A percentile compares a stretch with the other conserved stretches of the same genome.
These are phyloP conservation scores for Artemisia tridentata DNA, from an alignment of 129 eudicot species.

Conservation along the genomic window DNA sequence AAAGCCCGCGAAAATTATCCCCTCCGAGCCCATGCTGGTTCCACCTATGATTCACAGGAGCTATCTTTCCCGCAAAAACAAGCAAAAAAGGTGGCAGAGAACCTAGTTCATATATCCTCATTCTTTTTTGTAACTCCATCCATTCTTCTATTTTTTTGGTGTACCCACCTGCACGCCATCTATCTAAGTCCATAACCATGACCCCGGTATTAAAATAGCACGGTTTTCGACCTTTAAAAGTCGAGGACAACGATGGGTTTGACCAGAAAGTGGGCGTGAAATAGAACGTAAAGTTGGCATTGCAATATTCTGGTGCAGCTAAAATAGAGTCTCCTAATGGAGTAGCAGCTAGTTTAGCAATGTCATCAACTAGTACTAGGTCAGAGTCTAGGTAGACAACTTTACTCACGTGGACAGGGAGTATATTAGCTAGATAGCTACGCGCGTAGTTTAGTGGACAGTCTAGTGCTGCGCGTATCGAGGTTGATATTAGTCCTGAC, in stretches of 20 bases:
- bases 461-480: conserved; percentile 42
- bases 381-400: conserved; percentile 47
- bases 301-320: conserved; percentile 47
- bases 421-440: conserved; percentile 41
- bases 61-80: conserved; percentile 55
- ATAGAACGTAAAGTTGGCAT: conserved; percentile 39
- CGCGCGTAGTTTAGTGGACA: conserved; percentile 43
- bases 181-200: conserved; percentile 52
- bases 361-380: conserved; percentile 49
- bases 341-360: conserved; percentile 38
- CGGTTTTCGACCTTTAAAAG: conserved; percentile 34
- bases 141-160: conserved; percentile 52
- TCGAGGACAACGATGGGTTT: conserved; percentile 25
- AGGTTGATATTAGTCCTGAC: conserved; percentile 39
- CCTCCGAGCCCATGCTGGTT: conserved; percentile 71
- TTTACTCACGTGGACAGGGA: conserved; percentile 28
- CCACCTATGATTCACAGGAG: conserved; percentile 58
- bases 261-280: conserved; percentile 49
- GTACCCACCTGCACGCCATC: conserved; percentile 45
- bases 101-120: conserved; percentile 54
- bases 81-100: conserved; percentile 57
- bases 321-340: conserved; percentile 29
- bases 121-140: conserved; percentile 59
- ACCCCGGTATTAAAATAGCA: conserved; percentile 71
- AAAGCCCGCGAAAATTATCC: conserved; percentile 53